These are phyloP conservation scores for Talaromyces amestolkiae DNA, from an alignment of 2,329 filamentous ascomycete genomes.

Conservation along the genomic window DNA sequence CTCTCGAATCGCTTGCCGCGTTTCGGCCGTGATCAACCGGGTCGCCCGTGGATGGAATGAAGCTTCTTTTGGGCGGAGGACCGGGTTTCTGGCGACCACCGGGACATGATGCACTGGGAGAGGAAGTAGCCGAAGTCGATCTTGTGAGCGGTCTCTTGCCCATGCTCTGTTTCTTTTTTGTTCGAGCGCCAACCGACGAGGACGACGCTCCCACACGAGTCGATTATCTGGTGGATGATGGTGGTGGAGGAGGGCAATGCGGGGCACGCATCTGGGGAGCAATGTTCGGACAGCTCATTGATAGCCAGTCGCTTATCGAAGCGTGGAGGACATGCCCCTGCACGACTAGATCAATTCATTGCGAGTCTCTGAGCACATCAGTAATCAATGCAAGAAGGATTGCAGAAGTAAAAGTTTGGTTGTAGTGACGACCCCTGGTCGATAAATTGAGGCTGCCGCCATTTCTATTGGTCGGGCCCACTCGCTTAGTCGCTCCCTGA, in stretches of 20 bases:
- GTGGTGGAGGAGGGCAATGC: conserved; percentile 16
- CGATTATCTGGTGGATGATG: conserved; percentile 1
- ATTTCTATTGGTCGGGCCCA: conserved; percentile 25
- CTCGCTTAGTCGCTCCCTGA: conserved; percentile 18
- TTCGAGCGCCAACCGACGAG: background rate
- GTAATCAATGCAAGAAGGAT: background rate
- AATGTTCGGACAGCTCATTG: background rate
- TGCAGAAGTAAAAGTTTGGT: background rate
- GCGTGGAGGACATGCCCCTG: background rate
- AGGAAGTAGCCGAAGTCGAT: conserved; percentile 6
- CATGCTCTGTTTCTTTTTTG: conserved; percentile 8
- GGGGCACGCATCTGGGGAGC: conserved; percentile 17
- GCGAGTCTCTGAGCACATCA: background rate
- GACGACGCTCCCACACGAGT: background rate
- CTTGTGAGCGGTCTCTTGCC: conserved; percentile 16
- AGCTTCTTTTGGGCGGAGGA: conserved; percentile 16
- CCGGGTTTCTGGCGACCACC: conserved; percentile 13
- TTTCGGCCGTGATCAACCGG: conserved; percentile 1
- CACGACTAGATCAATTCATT: too few species aligned
- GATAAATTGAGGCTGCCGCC: conserved; percentile 23
- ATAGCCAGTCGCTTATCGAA: background rate
- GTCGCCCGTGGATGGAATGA: conserved; percentile 1
- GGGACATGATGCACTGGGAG: conserved; percentile 10
- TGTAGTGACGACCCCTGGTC: conserved; percentile 20
- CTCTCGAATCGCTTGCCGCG: background rate